Percentiles rank a stretch among this genome's conserved stretches.
Evolutionary conservation across 805 yeast species (phyloP).

Genomic region (Candida pseudoglaebosa): DNA sequence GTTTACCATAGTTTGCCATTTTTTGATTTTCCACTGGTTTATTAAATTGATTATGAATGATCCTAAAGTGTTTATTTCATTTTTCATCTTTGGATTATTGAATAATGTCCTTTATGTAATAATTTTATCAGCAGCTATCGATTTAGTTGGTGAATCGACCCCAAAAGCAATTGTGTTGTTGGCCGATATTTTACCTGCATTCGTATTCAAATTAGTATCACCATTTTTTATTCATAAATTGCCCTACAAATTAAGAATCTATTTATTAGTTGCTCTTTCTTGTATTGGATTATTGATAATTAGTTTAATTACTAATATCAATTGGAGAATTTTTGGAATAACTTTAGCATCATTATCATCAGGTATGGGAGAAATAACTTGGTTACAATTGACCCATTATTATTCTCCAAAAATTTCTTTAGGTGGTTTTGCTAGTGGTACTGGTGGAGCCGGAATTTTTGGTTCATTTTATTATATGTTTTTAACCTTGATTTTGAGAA

Average conservation of each 20-base stretch:
- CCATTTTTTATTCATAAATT: conserved; percentile 75
- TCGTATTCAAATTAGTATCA: conserved; percentile 62
- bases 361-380: conserved; percentile 89
- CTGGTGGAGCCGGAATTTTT: conserved; percentile 90
- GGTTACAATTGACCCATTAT: conserved; percentile 80
- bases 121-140: conserved; percentile 87
- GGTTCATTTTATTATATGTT: conserved; percentile 74
- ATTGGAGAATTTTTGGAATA: conserved; percentile 59
- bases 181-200: conserved; percentile 85
- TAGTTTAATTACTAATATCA: conserved; percentile 37
- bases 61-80: conserved; percentile 42
- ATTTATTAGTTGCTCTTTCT: conserved; percentile 54
- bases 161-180: conserved; percentile 85
- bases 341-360: conserved; percentile 77
- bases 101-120: conserved; percentile 91
- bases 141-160: conserved; percentile 73
- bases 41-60: neutral
- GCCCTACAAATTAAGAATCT: conserved; percentile 55
- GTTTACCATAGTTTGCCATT: no score
- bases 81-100: conserved; percentile 80
- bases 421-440: conserved; percentile 89
- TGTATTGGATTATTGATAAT: conserved; percentile 71
- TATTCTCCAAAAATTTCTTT: conserved; percentile 55
- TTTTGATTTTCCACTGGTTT: no score
- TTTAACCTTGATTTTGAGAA: conserved; percentile 62